Percentiles rank a stretch among this genome's conserved stretches.
Conservation (phyloP, 768 basidiomycete species). For the Mycena albidolilacea region DNA sequence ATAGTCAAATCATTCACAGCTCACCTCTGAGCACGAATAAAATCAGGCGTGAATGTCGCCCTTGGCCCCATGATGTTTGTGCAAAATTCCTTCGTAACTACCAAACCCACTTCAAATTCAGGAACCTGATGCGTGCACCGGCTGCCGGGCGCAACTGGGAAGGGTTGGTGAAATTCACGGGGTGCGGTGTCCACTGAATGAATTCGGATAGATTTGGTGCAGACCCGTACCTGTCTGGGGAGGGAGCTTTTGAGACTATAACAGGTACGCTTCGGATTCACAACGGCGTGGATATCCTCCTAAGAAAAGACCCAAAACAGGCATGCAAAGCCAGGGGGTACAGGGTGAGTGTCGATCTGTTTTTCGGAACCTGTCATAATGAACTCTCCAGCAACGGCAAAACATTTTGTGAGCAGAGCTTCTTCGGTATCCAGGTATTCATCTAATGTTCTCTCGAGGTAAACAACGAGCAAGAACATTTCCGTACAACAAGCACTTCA, state of each 20-base stretch:
- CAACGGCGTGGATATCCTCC: constrained; percentile 41
- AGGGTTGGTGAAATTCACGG: constrained; percentile 40
- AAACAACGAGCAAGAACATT: constrained; percentile 60
- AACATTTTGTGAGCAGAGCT: constrained; percentile 25
- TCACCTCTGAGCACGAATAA: not conserved
- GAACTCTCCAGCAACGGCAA: constrained; percentile 26
- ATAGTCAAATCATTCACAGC: not conserved
- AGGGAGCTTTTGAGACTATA: constrained; percentile 34
- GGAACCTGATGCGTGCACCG: constrained; percentile 47
- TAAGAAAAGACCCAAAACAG: constrained; percentile 48
- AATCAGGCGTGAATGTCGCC: constrained; percentile 50
- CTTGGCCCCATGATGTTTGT: constrained; percentile 49
- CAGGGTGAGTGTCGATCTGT: constrained; percentile 18
- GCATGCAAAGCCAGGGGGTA: constrained; percentile 56
- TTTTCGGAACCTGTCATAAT: not conserved
- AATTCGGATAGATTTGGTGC: constrained; percentile 44
- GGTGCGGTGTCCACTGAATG: not conserved
- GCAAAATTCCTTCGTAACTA: too few relatives aligned
- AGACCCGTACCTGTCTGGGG: constrained; percentile 60
- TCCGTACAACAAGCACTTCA: constrained; percentile 55
- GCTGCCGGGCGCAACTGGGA: constrained; percentile 51
- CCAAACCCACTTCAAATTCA: constrained; percentile 7
- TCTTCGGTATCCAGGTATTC: not conserved
- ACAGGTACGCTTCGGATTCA: constrained; percentile 13
- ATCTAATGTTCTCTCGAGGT: not conserved